phyloP scores from a whole-genome alignment of 140 eudicot genomes.

The Flaveria floridana region DNA sequence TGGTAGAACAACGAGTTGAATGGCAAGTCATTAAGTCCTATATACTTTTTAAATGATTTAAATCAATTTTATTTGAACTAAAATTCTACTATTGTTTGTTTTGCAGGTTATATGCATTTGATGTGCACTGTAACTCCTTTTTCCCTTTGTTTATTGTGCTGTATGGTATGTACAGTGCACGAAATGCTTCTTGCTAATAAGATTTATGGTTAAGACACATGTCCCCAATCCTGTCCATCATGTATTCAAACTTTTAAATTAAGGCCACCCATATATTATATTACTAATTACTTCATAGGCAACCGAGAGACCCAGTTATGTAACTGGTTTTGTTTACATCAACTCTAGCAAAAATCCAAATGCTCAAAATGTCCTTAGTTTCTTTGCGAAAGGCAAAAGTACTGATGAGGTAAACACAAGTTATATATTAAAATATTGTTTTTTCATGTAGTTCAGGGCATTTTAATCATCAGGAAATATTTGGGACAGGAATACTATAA shows the following conservation, averaged over 20 bases:
- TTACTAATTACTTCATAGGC: neutral
- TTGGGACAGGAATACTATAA: neutral
- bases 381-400: neutral
- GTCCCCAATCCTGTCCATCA: neutral
- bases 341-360: neutral
- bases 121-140: constrained; percentile 98
- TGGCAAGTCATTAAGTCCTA: constrained; percentile 58
- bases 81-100: neutral
- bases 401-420: neutral
- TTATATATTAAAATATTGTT: constrained; percentile 1
- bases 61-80: neutral
- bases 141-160: constrained; percentile 93
- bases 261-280: neutral
- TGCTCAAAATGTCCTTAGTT: neutral
- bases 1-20: constrained; percentile 99
- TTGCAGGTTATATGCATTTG: constrained; percentile 96
- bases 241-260: neutral
- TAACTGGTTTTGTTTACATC: neutral
- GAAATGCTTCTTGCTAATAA: constrained; percentile 13
- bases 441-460: neutral
- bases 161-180: constrained; percentile 53
- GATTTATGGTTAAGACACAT: neutral
- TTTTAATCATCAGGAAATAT: neutral
- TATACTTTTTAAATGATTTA: neutral
- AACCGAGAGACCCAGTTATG: neutral